Evolutionary conservation across 306 rosid species (phyloP), one percentile per base, ranked within the genome.

Genomic region (Senna siamea): DNA sequence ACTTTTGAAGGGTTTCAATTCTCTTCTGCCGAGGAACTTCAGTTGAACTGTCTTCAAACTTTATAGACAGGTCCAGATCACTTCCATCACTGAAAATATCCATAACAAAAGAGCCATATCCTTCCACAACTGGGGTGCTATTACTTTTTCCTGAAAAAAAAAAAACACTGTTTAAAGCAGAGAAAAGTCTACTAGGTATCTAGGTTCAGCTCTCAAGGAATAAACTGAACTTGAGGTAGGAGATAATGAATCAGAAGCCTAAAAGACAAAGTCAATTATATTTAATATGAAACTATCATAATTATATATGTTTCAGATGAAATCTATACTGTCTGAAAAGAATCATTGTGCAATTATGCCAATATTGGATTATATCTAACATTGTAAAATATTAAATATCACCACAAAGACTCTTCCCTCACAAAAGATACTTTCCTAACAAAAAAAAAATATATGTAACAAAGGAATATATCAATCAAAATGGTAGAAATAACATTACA

Each of bases 81-180:
- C 88, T 84, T 75, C 28, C 51, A 17, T 14, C n/a, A 7, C 63
- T 62, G 74, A 84, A 81, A 47, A 84, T 81, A 72, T 84, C 85
- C 88, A 84, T 84, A 19, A 84, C 75, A 72, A 81, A 84, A 59
- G 88, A 84, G 55, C 88, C 88, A 78, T 70, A 84, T 43, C 41
- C 85, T 75, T 84, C 75, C 75, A 84, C 83, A 58, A 81, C 83
- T 20, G 85, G 85, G 48, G 72, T 12, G 38, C 8, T 57, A 11
- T 5, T 17, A 60, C 44, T 5, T 4, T 72, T 66, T 35, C 79
- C 88, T 81, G 78, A 66, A 78, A 74, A 78, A 46, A 74, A 77
- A 43, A 53, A 63, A 43, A 52, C 4, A 4, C 22, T 69, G 62
- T 69, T 72, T 62, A 76, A 59, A 79, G 50, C 32, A 59, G 57